phyloP scores from a whole-genome alignment of 2,329 filamentous ascomycete genomes.

The Nemania sp. region DNA sequence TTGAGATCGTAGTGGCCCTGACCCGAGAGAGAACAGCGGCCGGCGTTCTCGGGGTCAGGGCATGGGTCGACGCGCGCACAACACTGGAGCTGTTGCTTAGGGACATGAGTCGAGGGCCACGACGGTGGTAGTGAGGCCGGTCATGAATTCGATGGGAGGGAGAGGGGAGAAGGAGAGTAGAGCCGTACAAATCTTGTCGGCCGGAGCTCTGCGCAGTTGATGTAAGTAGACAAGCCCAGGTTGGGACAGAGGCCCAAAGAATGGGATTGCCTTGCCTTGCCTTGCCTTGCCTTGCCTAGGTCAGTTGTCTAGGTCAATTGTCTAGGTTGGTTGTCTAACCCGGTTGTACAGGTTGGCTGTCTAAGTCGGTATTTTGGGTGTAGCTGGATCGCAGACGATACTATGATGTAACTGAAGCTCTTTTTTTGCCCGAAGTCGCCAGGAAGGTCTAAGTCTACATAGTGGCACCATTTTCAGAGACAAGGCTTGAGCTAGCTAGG shows the following conservation, averaged over 20 bases:
- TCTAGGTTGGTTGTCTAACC: too few relatives aligned
- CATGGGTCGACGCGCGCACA: slow-evolving; percentile 39
- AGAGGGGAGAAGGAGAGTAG: background rate
- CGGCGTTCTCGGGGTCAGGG: slow-evolving; percentile 34
- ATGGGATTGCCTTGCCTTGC: background rate
- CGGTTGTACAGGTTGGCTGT: too few relatives aligned
- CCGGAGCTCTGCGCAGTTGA: background rate
- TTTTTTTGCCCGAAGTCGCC: background rate
- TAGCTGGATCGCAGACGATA: slow-evolving; percentile 1
- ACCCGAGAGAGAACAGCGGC: slow-evolving; percentile 29
- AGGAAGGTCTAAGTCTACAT: too few relatives aligned
- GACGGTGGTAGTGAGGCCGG: slow-evolving; percentile 27
- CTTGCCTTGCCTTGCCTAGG: too few relatives aligned
- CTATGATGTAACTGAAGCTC: slow-evolving; percentile 25
- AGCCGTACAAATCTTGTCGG: slow-evolving; percentile 16
- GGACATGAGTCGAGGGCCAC: slow-evolving; percentile 43
- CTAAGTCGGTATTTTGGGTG: background rate
- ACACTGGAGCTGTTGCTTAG: slow-evolving; percentile 38
- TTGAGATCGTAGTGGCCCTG: slow-evolving; percentile 3
- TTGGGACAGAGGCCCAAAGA: too few relatives aligned
- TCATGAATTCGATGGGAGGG: slow-evolving; percentile 35
- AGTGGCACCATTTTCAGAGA: background rate
- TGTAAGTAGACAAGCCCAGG: background rate
- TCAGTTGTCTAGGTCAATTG: too few relatives aligned
- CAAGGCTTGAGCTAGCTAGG: slow-evolving; percentile 3